Evolutionary conservation across 345 rosid species (phyloP), one percentile per base, ranked within the genome.

Genomic region (Populus ilicifolia): DNA sequence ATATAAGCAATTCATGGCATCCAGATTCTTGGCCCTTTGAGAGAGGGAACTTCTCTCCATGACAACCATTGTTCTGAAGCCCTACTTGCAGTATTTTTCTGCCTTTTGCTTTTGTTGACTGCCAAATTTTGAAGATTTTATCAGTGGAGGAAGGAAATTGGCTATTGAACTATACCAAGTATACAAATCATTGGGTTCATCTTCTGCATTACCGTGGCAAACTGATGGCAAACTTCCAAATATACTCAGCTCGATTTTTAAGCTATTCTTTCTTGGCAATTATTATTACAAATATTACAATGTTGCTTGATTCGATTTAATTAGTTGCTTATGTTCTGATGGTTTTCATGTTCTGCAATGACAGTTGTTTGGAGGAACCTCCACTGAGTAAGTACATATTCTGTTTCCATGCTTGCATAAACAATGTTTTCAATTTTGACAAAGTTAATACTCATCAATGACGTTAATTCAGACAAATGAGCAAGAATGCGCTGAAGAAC

Each of bases 401-500:
- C 54, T 52, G 65, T 71, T 71, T 76, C 17, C 23, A 33, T 77
- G 21, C 33, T 74, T 68, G 4, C 10, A 44, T 69, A 17, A 62
- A 35, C 4, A 7, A 73, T 23, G 2, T 46, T 78, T 70, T 77
- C 27, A 6, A 30, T 76, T 35, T 9, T 27, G 59, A 64, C 61
- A 62, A 76, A 14, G 18, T 13, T 39, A 69, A 43, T 71, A 65
- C 62, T 65, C 3, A 62, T 50, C 16, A 12, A 14, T 54, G 27
- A 62, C 71, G 9, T 72, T 44, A 18, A 62, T 70, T 41, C 61
- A 91, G 98, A 70, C 91, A 89, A 86, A 80, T 89, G 93, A 93
- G 98, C 90, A 94, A 94, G 83, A 93, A 83, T 78, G 98, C 98
- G 14, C 87, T 90, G 48, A 91, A 54, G 78, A 94, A 93, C 95